Evolutionary conservation across 2,329 filamentous ascomycete genomes (phyloP), one percentile per base, ranked within the genome.

Genomic region (Ophiosphaerella herpotricha): DNA sequence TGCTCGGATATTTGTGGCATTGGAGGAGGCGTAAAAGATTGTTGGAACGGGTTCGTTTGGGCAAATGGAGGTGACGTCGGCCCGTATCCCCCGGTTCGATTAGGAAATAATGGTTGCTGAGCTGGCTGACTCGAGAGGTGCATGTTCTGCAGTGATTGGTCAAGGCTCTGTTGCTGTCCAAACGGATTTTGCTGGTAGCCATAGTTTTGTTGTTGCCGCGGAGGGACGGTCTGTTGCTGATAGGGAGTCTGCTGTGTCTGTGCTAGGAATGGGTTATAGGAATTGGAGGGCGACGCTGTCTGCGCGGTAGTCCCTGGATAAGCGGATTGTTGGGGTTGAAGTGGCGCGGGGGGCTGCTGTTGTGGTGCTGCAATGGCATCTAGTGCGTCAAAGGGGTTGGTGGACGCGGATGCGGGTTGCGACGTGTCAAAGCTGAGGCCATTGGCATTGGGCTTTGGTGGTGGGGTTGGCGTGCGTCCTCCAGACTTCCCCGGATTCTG

Each of bases 121-220:
- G 54, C 39, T 33, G 64, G 64, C 33, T 55, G 54, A 23, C 66
- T 67, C 26, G 68, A 84, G 2, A 96, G 76, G 33, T 89, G 85
- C 73, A 96, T 80, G 55, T 83, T 85, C 66, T 92, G 87, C 64
- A 96, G 89, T 1, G 88, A 85, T 61, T 88, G 84, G 55, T 85
- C 84, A 14, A 91, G 72, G 68, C 57, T 55, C 8, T 48, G 69
- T 38, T 64, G 67, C 43, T 70, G 69, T 18, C 48, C 48, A 48
- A 38, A 60, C 9, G 57, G 58, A 13, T 55, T 55, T 43, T 59
- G 58, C 38, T 54, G 55, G 26, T 55, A 52, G 54, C 58, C 50
- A 34, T 61, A 61, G 26, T 51, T 44, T 23, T 29, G 42, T 40
- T 56, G 52, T 33, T 55, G 50, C 29, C 55, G 64, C n/a, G n/a